Base-by-base conservation (phyloP, 2,329 filamentous ascomycete genomes). In the Sarocladiaceae sp. region DNA sequence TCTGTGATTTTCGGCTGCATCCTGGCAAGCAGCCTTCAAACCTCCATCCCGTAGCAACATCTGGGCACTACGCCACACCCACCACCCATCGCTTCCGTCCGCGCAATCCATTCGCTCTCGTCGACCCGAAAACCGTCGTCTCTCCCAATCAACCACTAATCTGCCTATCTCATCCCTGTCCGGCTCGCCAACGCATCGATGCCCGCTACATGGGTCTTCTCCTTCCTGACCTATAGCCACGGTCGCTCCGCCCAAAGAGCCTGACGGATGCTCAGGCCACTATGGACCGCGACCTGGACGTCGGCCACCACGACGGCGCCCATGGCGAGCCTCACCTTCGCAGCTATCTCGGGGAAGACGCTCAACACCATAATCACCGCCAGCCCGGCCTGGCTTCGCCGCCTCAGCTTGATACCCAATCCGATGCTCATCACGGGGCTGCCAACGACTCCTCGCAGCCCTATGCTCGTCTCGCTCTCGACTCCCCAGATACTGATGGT, bases 181-280 rank as follows among this genome's bases (percentile, higher is more conserved):
- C 26, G 26, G 26, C 23, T 20, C 61, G 69, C 71, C 72, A 74
- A 69, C 73, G 68, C 71, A 73, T 74, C 72, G 66, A 75, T 74
- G 71, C 68, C 66, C 62, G 64, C 64, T 72, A 69, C 71, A 71
- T 73, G 70, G 68, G 66, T 68, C 64, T 69, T 58, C 67, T 65
- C 65, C 64, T 62, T 66, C 64, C 65, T 65, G 63, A 66, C 67
- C 68, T 67, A 66, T 64, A 68, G 66, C 63, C 61, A 64, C 66
- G 66, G 67, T 69, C 68, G 66, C 64, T 68, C 66, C 63, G 62
- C 64, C 66, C 65, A 62, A 66, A 63, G 61, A 65, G 67, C 69
- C 68, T 69, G 68, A 72, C 70, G 62, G 65, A 72, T 72, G 71
- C 67, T 66, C 66, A 67, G 65, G 66, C 66, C 65, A 74, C 69